Conservation (phyloP, 257 asterid species). For the Orobanche coerulescens region DNA sequence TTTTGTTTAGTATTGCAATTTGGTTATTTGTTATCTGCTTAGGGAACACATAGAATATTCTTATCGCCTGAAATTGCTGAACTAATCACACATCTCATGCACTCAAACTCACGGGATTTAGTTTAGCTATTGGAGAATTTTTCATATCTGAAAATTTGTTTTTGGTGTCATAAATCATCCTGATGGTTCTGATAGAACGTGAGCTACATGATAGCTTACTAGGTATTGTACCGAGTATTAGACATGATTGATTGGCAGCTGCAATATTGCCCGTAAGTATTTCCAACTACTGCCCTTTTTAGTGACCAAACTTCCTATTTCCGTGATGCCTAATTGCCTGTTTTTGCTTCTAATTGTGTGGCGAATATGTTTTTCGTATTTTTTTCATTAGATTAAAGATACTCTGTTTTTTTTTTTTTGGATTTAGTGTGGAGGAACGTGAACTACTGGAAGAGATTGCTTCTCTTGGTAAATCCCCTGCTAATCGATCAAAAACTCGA, state of each 20-base stretch:
- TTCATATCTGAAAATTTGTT: background rate
- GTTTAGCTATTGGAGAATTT: conserved; percentile 3
- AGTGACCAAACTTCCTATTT: background rate
- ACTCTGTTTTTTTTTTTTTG: conserved; percentile 14
- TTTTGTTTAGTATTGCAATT: background rate
- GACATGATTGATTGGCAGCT: conserved; percentile 6
- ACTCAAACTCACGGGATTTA: background rate
- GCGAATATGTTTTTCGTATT: background rate
- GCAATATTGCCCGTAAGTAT: background rate
- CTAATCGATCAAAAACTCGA: conserved; percentile 51
- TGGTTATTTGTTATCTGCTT: conserved; percentile 5
- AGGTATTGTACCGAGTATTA: conserved; percentile 1
- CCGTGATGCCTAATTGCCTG: background rate
- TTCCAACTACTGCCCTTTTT: background rate
- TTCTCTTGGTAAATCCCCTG: conserved; percentile 49
- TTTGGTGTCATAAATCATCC: background rate
- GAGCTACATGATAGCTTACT: conserved; percentile 3
- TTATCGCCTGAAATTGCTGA: background rate
- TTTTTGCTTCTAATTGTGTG: conserved; percentile 7
- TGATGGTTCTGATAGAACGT: background rate
- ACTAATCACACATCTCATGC: background rate
- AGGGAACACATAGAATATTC: background rate
- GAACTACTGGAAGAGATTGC: conserved; percentile 86
- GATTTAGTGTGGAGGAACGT: conserved; percentile 64
- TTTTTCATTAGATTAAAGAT: conserved; percentile 11